Conservation (phyloP, 2,329 filamentous ascomycete species). For the Hypomyces rosellus region DNA sequence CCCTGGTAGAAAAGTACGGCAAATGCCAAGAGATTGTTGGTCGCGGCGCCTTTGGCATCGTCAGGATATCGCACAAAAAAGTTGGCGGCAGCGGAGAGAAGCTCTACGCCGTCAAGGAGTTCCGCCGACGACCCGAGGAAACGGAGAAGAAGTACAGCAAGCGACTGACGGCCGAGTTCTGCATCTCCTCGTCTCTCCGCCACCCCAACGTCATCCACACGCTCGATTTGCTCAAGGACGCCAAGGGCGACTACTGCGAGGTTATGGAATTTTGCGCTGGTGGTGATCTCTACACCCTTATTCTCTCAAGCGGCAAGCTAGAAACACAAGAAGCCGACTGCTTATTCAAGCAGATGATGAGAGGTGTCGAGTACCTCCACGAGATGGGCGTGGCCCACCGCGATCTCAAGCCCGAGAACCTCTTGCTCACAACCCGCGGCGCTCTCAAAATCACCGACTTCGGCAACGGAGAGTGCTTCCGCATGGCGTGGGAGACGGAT, state of each 20-base stretch:
- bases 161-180: constrained; percentile 92
- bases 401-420: constrained; percentile 93
- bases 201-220: constrained; percentile 99
- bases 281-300: constrained; percentile 89
- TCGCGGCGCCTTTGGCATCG: constrained; percentile 92
- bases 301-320: constrained; percentile 84
- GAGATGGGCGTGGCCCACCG: constrained; percentile 98
- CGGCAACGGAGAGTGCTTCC: constrained; percentile 97
- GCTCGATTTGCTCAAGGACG: constrained; percentile 86
- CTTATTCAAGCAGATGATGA: constrained; percentile 99
- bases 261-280: constrained; percentile 99
- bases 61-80: constrained; percentile 94
- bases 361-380: constrained; percentile 97
- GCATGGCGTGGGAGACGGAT: constrained; percentile 98
- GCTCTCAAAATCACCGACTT: constrained; percentile 98
- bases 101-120: constrained; percentile 96
- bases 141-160: constrained; percentile 98
- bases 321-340: constrained; percentile 92
- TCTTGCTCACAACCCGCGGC: constrained; percentile 86
- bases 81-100: constrained; percentile 78
- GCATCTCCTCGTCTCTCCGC: constrained; percentile 92
- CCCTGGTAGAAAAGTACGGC: constrained; percentile 92
- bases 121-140: constrained; percentile 87
- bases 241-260: constrained; percentile 96
- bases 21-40: constrained; percentile 98